These are phyloP conservation scores for Phtheirospermum japonicum DNA, from an alignment of 257 asterid genomes.

Conservation along the genomic window DNA sequence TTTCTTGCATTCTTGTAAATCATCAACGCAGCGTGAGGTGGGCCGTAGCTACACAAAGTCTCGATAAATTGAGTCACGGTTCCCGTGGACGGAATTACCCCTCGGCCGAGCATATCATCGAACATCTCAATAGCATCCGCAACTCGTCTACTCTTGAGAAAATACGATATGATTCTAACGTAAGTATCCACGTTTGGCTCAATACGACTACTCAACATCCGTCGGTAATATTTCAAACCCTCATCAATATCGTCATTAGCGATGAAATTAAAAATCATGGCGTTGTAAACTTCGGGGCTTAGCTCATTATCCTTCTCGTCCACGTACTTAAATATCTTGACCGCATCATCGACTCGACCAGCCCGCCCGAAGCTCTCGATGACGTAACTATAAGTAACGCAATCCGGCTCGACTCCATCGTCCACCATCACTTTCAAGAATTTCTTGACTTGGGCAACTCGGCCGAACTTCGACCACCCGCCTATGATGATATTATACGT, in stretches of 20 bases:
- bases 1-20: conserved; percentile 75
- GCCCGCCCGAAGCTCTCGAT: conserved; percentile 86
- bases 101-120: conserved; percentile 73
- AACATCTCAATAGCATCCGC: conserved; percentile 82
- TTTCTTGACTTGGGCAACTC: conserved; percentile 60
- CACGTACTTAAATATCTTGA: conserved; percentile 53
- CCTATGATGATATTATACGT: conserved; percentile 61
- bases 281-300: conserved; percentile 62
- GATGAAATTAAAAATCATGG: conserved; percentile 62
- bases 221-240: conserved; percentile 49
- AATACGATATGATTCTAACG: conserved; percentile 47
- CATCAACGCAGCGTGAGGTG: conserved; percentile 89
- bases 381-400: conserved; percentile 54
- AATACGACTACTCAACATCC: conserved; percentile 42
- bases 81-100: conserved; percentile 65
- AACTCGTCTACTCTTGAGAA: conserved; percentile 62
- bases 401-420: conserved; percentile 64
- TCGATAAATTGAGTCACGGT: conserved; percentile 57
- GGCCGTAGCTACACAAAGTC: conserved; percentile 83
- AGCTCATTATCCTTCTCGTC: conserved; percentile 43
- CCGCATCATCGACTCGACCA: conserved; percentile 55
- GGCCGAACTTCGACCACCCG: conserved; percentile 78
- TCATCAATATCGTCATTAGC: conserved; percentile 53
- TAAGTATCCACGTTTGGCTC: conserved; percentile 69
- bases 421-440: conserved; percentile 63